Percentiles rank a stretch among this genome's conserved stretches.
phyloP scores from a whole-genome alignment of 345 rosid species.

The Camelina hispida region DNA sequence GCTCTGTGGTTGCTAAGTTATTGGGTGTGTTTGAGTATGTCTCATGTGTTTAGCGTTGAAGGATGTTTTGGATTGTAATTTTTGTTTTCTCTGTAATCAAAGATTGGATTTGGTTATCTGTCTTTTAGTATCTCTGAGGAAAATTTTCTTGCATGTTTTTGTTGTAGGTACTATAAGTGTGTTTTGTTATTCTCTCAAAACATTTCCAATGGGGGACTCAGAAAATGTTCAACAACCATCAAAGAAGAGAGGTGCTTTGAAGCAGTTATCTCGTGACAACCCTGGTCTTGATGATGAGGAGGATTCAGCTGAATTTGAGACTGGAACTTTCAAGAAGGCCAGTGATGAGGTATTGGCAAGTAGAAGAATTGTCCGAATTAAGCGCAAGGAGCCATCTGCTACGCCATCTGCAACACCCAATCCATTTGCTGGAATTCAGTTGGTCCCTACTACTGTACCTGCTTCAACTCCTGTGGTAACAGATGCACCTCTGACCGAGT shows the following conservation, averaged over 20 bases:
- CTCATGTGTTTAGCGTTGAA: not conserved
- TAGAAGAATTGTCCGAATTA: slow-evolving; percentile 80
- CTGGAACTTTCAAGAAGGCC: slow-evolving; percentile 91
- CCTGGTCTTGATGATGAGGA: slow-evolving; percentile 89
- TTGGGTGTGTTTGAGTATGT: slow-evolving; percentile 10
- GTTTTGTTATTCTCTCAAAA: slow-evolving; percentile 8
- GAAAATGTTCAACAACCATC: slow-evolving; percentile 76
- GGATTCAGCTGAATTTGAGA: slow-evolving; percentile 61
- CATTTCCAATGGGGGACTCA: slow-evolving; percentile 68
- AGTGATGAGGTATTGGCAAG: slow-evolving; percentile 83
- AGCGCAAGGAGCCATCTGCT: slow-evolving; percentile 57
- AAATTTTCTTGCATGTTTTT: not conserved
- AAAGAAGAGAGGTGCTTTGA: slow-evolving; percentile 96
- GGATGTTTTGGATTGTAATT: not conserved
- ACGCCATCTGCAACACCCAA: slow-evolving; percentile 61
- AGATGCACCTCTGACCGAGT: slow-evolving; percentile 32
- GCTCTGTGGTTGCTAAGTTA: not conserved
- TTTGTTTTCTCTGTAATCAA: not conserved
- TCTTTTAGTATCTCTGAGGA: not conserved
- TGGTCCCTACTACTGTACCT: slow-evolving; percentile 58
- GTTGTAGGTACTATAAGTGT: slow-evolving; percentile 11
- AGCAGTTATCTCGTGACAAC: slow-evolving; percentile 80
- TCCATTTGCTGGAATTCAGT: slow-evolving; percentile 83
- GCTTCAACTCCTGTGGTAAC: slow-evolving; percentile 13
- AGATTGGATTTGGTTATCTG: slow-evolving; percentile 4